Conservation (phyloP, 2,329 filamentous ascomycete species). For the Aureobasidium sp. region DNA sequence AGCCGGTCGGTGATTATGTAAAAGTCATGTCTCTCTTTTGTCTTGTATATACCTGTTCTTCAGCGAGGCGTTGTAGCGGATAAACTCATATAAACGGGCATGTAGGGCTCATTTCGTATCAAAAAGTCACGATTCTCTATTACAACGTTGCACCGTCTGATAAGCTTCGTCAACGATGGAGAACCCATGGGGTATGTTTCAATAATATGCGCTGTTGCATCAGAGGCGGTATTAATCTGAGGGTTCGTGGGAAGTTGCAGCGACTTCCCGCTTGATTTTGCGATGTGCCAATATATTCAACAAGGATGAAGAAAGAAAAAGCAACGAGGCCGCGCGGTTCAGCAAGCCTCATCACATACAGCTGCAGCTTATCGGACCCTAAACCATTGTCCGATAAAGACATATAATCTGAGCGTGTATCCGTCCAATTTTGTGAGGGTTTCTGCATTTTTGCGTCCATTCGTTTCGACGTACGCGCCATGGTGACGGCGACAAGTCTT, state of each 20-base stretch:
- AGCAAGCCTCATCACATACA: not conserved
- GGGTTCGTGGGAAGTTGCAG: not conserved
- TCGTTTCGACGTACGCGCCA: not conserved
- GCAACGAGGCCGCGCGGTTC: not conserved
- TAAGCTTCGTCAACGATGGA: not conserved
- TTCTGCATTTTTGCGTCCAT: not conserved
- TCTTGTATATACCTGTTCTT: not conserved
- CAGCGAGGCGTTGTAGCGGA: conserved; percentile 7
- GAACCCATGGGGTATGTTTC: not conserved
- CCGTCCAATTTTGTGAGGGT: not conserved
- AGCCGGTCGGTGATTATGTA: not conserved
- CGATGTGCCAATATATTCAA: not conserved
- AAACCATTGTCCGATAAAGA: conserved; percentile 1
- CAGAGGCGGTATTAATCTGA: not conserved
- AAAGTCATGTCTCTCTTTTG: not conserved
- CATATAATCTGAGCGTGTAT: not conserved
- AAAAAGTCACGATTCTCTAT: not conserved
- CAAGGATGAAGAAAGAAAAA: not conserved
- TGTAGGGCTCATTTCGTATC: not conserved
- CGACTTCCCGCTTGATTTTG: not conserved
- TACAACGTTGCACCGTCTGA: not conserved
- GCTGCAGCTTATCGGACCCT: not conserved
- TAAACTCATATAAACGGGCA: not conserved
- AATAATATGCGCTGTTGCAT: not conserved
- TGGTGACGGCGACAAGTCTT: not conserved